phyloP scores from a whole-genome alignment of 768 basidiomycete genomes.

The Podaxis sp. region DNA sequence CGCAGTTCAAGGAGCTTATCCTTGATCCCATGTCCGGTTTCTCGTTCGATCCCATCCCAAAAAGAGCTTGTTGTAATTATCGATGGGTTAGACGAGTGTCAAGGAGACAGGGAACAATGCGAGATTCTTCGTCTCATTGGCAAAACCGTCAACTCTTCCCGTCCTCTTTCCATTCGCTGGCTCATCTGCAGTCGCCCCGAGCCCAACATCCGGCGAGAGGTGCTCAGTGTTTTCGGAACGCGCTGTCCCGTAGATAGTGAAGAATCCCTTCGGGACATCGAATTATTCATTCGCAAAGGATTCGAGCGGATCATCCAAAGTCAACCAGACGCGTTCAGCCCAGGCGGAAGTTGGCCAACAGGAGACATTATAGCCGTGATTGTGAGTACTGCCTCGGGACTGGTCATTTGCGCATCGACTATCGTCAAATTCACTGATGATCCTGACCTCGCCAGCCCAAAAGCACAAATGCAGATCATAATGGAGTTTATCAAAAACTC shows the following conservation, averaged over 20 bases:
- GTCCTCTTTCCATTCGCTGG: not conserved
- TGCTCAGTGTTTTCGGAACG: not conserved
- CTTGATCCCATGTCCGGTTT: not conserved
- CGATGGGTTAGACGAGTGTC: constrained; percentile 6
- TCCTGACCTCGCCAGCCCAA: not conserved
- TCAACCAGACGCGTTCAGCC: not conserved
- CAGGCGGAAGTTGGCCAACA: not conserved
- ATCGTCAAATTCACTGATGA: not conserved
- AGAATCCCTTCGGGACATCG: not conserved
- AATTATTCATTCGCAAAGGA: not conserved
- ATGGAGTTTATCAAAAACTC: not conserved
- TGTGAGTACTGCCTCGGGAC: not conserved
- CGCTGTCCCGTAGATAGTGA: not conserved
- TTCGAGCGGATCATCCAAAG: not conserved
- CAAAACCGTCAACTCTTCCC: not conserved
- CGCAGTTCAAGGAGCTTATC: constrained; percentile 4
- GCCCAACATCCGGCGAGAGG: not conserved
- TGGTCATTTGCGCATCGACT: not conserved
- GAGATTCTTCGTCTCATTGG: constrained; percentile 6
- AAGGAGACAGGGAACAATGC: not conserved
- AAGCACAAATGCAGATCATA: not conserved
- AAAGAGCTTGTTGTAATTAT: not conserved
- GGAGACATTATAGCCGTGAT: not conserved
- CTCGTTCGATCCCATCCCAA: not conserved
- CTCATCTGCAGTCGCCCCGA: constrained; percentile 7